phyloP scores from a whole-genome alignment of 257 asterid species.

The Galeopsis tetrahit region DNA sequence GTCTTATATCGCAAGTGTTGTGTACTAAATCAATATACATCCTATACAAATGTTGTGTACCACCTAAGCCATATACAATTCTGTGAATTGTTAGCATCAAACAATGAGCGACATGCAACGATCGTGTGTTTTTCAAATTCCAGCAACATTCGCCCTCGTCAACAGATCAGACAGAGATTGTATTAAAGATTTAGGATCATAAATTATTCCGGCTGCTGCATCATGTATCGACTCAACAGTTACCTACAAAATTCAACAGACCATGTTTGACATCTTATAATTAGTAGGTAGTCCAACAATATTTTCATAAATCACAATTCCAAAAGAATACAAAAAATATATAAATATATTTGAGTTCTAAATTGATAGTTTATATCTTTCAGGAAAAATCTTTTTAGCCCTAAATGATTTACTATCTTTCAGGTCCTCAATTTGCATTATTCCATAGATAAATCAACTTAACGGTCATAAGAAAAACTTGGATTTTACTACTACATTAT shows the following conservation, averaged over 20 bases:
- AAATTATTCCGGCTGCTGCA: constrained; percentile 61
- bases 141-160: constrained; percentile 24
- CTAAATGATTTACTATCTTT: no score
- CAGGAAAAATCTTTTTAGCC: no score
- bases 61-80: not conserved
- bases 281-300: no score
- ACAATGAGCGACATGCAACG: not conserved
- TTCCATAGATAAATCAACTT: not conserved
- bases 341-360: no score
- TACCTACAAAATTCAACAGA: constrained; percentile 53
- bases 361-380: no score
- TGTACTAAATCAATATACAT: not conserved
- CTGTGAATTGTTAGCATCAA: not conserved
- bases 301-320: no score
- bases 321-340: no score
- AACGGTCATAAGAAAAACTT: not conserved
- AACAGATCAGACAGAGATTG: constrained; percentile 65
- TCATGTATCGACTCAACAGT: constrained; percentile 75
- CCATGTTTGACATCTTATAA: no score
- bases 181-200: constrained; percentile 75
- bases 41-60: not conserved
- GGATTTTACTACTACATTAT: not conserved
- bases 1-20: not conserved
- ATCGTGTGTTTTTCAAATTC: constrained; percentile 19
- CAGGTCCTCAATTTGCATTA: no score